Evolutionary conservation across 495 filamentous ascomycete species (phyloP).

Genomic region (Trichoderma parareesei): DNA sequence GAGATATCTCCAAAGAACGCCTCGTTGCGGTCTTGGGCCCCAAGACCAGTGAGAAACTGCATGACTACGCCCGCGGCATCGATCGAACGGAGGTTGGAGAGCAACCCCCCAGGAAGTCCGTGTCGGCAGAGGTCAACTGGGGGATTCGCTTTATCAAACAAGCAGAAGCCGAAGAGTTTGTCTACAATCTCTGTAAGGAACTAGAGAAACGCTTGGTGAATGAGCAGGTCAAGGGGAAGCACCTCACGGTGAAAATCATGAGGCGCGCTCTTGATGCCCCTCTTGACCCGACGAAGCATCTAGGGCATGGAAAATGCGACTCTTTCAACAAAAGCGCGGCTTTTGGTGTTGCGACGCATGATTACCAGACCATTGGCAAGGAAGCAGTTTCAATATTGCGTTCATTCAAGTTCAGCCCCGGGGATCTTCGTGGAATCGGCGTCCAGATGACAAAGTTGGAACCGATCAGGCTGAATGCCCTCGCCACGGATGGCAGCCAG

Average conservation of each 20-base stretch:
- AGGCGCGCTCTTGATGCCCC: slow-evolving; percentile 76
- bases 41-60: slow-evolving; percentile 87
- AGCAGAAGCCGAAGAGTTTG: slow-evolving; percentile 82
- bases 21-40: slow-evolving; percentile 68
- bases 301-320: slow-evolving; percentile 94
- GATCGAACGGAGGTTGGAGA: slow-evolving; percentile 82
- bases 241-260: slow-evolving; percentile 92
- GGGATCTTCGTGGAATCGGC: slow-evolving; percentile 82
- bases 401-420: slow-evolving; percentile 76
- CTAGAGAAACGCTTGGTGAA: slow-evolving; percentile 70
- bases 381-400: slow-evolving; percentile 77
- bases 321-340: slow-evolving; percentile 77
- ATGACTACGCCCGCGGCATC: slow-evolving; percentile 84
- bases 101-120: slow-evolving; percentile 70
- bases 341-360: slow-evolving; percentile 76
- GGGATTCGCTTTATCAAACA: slow-evolving; percentile 89
- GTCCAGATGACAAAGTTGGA: slow-evolving; percentile 91
- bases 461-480: slow-evolving; percentile 48
- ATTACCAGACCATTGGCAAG: slow-evolving; percentile 57
- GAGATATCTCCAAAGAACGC: slow-evolving; percentile 64
- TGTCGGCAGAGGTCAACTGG: slow-evolving; percentile 97
- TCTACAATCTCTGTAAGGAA: slow-evolving; percentile 73
- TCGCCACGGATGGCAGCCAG: slow-evolving; percentile 51
- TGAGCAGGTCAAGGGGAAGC: slow-evolving; percentile 75
- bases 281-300: slow-evolving; percentile 84